Base-by-base conservation (phyloP, 2,329 filamentous ascomycete genomes). In the Neofusicoccum umdonicola region DNA sequence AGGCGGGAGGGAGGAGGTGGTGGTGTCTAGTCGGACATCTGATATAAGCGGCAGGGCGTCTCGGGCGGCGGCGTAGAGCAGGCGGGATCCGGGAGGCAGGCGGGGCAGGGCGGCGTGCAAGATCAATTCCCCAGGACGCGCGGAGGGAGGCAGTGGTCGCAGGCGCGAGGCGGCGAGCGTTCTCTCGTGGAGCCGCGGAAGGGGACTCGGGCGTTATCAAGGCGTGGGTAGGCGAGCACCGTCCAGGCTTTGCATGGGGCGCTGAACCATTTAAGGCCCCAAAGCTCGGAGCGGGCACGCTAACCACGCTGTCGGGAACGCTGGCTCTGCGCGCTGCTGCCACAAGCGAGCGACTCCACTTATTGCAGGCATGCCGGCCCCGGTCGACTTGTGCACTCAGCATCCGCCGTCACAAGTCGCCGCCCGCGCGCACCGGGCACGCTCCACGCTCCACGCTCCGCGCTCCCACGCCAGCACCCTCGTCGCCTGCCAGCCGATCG, bases 221-320 rank as follows among this genome's bases (percentile, higher is more conserved):
- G 56, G 56, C 56, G 27, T 11, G 56, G 41, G 56, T 9, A 60
- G 56, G 56, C 56, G 56, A 60, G 56, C 56, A 57, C 39, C 54
- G 35, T 47, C 56, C 41, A 47, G 56, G 41, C 8, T 15, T 31
- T 35, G 56, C 56, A 60, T 60, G 56, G 56, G 56, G 56, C 56
- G 56, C 56, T 60, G 56, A 35, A 47, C 56, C 56, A 60, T 60
- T 47, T 60, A 60, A 60, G 56, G 56, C 56, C 56, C 56, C 56
- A 60, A 60, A 60, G 56, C 56, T 60, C 56, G 56, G 56, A 60
- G 56, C 56, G 56, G 56, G 56, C 56, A 60, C 56, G 56, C 56
- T 60, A 60, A 60, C 56, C 56, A 60, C 42, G 56, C 56, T 60
- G 56, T 60, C 56, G 56, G 56, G 56, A 60, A 60, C 56, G 56